Evolutionary conservation across 306 rosid genomes (phyloP).

Genomic region (Rosa lucieae): DNA sequence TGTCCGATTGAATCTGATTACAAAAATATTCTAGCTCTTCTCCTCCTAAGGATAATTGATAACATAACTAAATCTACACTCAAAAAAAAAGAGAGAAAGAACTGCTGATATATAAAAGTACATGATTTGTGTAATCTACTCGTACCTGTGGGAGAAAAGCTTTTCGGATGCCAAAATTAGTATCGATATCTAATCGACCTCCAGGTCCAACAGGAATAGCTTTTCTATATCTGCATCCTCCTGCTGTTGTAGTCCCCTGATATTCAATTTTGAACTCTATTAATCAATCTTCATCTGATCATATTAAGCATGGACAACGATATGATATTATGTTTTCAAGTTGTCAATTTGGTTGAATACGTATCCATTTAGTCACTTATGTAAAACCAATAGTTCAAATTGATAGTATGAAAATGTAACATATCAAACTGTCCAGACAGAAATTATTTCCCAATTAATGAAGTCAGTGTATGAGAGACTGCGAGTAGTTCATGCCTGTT

Average conservation of each 20-base stretch:
- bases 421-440: background rate
- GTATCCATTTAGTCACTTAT: background rate
- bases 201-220: slow-evolving; percentile 71
- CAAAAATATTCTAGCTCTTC: too few species aligned
- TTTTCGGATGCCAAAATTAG: slow-evolving; percentile 74
- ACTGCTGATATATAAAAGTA: background rate
- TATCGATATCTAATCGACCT: slow-evolving; percentile 68
- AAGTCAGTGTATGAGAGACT: background rate
- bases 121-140: slow-evolving; percentile 1
- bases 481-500: slow-evolving; percentile 53
- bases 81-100: background rate
- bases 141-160: slow-evolving; percentile 91
- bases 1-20: too few species aligned
- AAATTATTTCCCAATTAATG: background rate
- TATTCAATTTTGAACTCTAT: slow-evolving; percentile 2
- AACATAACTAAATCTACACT: background rate
- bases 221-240: slow-evolving; percentile 87
- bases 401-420: background rate
- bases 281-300: background rate
- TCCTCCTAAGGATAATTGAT: too few species aligned
- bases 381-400: too few species aligned
- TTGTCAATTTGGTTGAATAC: background rate
- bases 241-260: slow-evolving; percentile 75
- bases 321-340: background rate
- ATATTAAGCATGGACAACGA: background rate